A percentile compares a stretch with the other conserved stretches of the same genome.
Evolutionary conservation across 139 green algal species (phyloP).

Genomic region (Chlamydomonas applanata): DNA sequence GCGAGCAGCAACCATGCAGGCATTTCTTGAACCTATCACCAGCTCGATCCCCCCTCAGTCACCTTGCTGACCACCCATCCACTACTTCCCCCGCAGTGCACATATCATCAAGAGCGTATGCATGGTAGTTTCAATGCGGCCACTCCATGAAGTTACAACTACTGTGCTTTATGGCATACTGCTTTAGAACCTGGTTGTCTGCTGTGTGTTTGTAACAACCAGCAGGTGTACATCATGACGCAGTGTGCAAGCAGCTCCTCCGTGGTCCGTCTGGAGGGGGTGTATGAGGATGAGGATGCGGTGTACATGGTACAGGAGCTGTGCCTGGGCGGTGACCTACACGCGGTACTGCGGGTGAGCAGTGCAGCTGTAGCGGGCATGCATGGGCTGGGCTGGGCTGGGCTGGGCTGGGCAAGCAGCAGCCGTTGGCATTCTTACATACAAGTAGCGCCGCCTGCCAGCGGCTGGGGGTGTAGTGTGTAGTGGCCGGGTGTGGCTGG

Average conservation of each 20-base stretch:
- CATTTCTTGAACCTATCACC: too few relatives aligned
- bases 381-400: not conserved
- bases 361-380: not conserved
- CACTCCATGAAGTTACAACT: too few relatives aligned
- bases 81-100: too few relatives aligned
- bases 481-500: too few relatives aligned
- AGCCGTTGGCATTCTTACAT: not conserved
- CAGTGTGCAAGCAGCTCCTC: not conserved
- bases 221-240: not conserved
- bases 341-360: constrained; percentile 20
- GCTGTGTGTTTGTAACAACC: not conserved
- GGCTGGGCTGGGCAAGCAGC: not conserved
- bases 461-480: too few relatives aligned
- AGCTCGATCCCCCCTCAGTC: too few relatives aligned
- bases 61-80: too few relatives aligned
- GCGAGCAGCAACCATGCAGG: too few relatives aligned
- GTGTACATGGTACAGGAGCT: constrained; percentile 49
- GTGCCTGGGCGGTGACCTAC: constrained; percentile 33
- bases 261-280: constrained; percentile 22
- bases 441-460: not conserved
- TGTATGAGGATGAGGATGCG: constrained; percentile 27
- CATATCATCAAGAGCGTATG: too few relatives aligned
- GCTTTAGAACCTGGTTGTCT: not conserved
- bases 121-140: too few relatives aligned
- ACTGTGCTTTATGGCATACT: too few relatives aligned